These are phyloP conservation scores for Apiotrichum gamsii DNA, from an alignment of 1,284 basidiomycete genomes.

Conservation along the genomic window DNA sequence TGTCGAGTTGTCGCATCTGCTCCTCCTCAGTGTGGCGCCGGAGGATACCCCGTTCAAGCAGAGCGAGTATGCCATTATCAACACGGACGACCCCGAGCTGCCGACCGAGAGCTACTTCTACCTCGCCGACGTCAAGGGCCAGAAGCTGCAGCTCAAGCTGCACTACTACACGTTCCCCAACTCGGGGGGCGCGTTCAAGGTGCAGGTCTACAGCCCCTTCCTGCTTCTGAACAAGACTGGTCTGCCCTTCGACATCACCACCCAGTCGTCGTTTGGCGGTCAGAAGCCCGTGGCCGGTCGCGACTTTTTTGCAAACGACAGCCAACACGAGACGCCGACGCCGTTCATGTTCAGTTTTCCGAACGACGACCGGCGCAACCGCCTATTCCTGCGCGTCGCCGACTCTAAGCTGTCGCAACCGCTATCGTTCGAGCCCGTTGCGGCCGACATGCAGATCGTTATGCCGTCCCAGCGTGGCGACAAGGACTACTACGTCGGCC, in stretches of 20 bases:
- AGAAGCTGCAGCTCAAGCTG: slow-evolving; percentile 74
- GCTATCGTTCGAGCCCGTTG: slow-evolving; percentile 84
- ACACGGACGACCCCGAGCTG: slow-evolving; percentile 76
- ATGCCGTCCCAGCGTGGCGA: slow-evolving; percentile 61
- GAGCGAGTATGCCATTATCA: slow-evolving; percentile 98
- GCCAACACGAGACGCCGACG: slow-evolving; percentile 52
- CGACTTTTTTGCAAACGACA: slow-evolving; percentile 49
- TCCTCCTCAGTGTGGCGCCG: slow-evolving; percentile 83
- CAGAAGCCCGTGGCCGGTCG: slow-evolving; percentile 84
- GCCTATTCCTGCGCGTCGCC: slow-evolving; percentile 76
- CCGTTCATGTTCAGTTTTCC: slow-evolving; percentile 90
- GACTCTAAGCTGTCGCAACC: slow-evolving; percentile 86
- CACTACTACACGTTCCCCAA: slow-evolving; percentile 86
- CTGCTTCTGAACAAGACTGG: slow-evolving; percentile 91
- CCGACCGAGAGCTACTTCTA: slow-evolving; percentile 45
- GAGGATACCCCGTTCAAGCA: slow-evolving; percentile 91
- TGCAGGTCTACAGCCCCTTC: slow-evolving; percentile 92
- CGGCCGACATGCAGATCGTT: slow-evolving; percentile 79
- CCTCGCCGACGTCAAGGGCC: slow-evolving; percentile 67
- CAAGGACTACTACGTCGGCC: slow-evolving; percentile 78
- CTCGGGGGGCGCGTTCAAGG: slow-evolving; percentile 95
- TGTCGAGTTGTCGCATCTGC: slow-evolving; percentile 86
- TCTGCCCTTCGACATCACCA: slow-evolving; percentile 71
- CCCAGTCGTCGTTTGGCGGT: slow-evolving; percentile 65
- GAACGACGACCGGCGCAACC: slow-evolving; percentile 67